Percentiles rank a stretch among this genome's conserved stretches.
phyloP scores from a whole-genome alignment of 495 filamentous ascomycete species.

The Bathelium albidoporum region DNA sequence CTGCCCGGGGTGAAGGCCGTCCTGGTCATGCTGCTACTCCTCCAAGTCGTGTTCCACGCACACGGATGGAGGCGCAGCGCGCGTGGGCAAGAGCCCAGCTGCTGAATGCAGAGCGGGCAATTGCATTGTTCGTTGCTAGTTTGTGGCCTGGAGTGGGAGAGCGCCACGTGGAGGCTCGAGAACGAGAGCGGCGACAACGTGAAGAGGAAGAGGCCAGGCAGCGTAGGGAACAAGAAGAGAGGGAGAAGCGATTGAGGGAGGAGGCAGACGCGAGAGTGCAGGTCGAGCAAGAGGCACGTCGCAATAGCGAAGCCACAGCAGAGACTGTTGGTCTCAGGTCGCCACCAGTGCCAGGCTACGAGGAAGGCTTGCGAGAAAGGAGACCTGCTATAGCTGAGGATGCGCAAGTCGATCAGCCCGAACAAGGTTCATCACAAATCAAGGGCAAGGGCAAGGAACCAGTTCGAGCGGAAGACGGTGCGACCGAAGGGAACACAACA shows the following conservation, averaged over 20 bases:
- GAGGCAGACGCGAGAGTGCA: slow-evolving; percentile 30
- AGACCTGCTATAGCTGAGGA: background rate
- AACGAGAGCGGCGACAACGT: slow-evolving; percentile 29
- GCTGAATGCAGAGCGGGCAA: slow-evolving; percentile 57
- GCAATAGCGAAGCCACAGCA: background rate
- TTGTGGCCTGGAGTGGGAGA: slow-evolving; percentile 79
- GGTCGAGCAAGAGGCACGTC: slow-evolving; percentile 13
- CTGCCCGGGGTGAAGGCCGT: background rate
- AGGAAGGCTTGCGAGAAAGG: background rate
- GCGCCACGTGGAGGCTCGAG: slow-evolving; percentile 61
- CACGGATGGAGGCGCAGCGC: slow-evolving; percentile 15
- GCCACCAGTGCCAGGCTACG: background rate
- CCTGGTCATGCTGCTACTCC: slow-evolving; percentile 1
- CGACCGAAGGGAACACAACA: background rate
- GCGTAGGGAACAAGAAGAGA: slow-evolving; percentile 41
- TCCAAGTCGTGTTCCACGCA: slow-evolving; percentile 5
- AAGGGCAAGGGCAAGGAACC: slow-evolving; percentile 1
- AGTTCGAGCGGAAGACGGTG: background rate
- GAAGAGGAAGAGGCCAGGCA: slow-evolving; percentile 36
- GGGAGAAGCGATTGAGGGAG: slow-evolving; percentile 38
- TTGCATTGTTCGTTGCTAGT: slow-evolving; percentile 77
- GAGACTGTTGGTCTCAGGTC: slow-evolving; percentile 1
- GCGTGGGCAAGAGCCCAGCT: slow-evolving; percentile 48
- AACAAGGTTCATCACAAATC: background rate
- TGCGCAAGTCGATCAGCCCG: background rate